Evolutionary conservation across 2,329 filamentous ascomycete genomes (phyloP).

Genomic region (Saccharata proteae): DNA sequence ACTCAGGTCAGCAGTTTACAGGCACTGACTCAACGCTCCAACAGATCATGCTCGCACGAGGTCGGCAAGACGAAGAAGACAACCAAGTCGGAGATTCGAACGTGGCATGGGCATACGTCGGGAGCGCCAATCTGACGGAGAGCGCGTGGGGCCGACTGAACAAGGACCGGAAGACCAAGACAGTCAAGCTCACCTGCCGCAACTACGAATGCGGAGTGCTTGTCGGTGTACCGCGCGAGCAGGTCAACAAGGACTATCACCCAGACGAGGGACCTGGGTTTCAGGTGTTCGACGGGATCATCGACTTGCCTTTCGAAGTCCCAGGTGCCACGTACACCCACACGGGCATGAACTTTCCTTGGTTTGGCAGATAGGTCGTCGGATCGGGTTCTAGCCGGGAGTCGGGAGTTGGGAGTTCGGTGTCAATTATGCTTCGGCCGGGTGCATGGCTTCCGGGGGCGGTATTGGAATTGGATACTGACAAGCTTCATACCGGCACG

Average conservation of each 20-base stretch:
- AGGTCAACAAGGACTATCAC: constrained; percentile 11
- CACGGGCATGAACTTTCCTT: too few relatives aligned
- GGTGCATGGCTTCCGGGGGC: too few relatives aligned
- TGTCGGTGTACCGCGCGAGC: constrained; percentile 40
- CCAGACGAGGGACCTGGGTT: constrained; percentile 22
- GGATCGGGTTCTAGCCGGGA: too few relatives aligned
- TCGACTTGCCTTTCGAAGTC: constrained; percentile 53
- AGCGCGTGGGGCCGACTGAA: constrained; percentile 82
- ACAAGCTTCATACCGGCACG: too few relatives aligned
- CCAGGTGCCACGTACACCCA: constrained; percentile 46
- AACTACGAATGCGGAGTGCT: constrained; percentile 97
- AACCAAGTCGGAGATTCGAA: constrained; percentile 12
- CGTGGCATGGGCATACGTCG: constrained; percentile 69
- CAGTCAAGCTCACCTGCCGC: constrained; percentile 65
- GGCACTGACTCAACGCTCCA: not conserved
- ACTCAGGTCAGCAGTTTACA: not conserved
- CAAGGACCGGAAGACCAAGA: constrained; percentile 53
- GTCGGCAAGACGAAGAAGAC: constrained; percentile 30
- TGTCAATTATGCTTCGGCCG: too few relatives aligned
- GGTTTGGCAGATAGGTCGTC: too few relatives aligned
- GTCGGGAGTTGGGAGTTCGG: too few relatives aligned
- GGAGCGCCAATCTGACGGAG: constrained; percentile 85
- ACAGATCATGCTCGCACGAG: constrained; percentile 23
- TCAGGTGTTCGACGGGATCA: constrained; percentile 37
- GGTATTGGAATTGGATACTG: too few relatives aligned